Base-by-base conservation (phyloP, 2,329 filamentous ascomycete species). In the Ceratocystis ficicola region DNA sequence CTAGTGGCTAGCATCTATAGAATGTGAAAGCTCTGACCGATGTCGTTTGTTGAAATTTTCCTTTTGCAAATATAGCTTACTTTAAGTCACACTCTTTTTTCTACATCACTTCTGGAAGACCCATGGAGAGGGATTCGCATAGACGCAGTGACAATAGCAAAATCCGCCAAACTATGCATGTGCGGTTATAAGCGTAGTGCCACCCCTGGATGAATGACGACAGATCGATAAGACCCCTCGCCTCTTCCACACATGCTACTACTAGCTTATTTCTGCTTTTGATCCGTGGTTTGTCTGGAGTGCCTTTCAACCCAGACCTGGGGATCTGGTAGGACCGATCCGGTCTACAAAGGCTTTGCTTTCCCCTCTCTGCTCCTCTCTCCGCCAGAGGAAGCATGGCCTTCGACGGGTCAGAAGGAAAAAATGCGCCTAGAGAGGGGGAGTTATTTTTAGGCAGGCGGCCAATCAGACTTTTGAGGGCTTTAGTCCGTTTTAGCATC, bases 381-480 rank as follows among this genome's bases (percentile, higher is more conserved):
- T 10, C 36, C 36, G 36, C 36, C 4, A 41, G 15, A 12, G 36
- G 36, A 41, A 41, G 36, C 36, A 15, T 41, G 36, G 36, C 12
- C 36, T 41, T 41, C 15, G 10, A 15, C 12, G 36, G 36, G 36
- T 2, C 12, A 12, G 4, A 15, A 41, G 3, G 10, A 5, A 41
- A 12, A 41, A 41, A 41, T 5, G 12, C 8, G 22, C 48, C 8
- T 25, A 59, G n/a, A 59, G 55, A 59, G 55, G 55, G 55, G 55
- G 55, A 36, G 55, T 36, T 59, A 59, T 59, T 59, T 59, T 32
- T 59, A 59, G 55, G 17, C 52, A 32, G 5, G 25, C 28, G 55
- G 28, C 8, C 28, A 41, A n/a, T 36, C 17, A 32, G 55, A n/a
- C 55, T n/a, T 59, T 59, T 59, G 55, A 59, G 55, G 55, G 55